Conservation (phyloP, 345 rosid species). For the Diplotaxis tenuifolia region DNA sequence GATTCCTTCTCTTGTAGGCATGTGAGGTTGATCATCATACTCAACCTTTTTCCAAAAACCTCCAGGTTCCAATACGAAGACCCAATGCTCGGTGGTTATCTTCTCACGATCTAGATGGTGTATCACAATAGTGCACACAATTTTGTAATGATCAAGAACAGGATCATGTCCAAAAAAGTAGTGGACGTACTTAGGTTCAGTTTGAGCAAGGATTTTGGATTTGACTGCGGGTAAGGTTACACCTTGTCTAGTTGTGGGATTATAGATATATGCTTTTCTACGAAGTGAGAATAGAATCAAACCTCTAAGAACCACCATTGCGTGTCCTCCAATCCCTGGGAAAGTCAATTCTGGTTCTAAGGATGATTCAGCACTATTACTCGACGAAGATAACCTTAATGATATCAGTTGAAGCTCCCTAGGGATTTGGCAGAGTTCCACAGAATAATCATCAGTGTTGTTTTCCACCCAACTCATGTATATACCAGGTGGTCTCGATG, state of each 20-base stretch:
- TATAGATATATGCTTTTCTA: no score
- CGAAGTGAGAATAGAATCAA: neutral
- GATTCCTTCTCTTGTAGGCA: neutral
- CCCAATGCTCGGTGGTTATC: neutral
- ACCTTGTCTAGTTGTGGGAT: no score
- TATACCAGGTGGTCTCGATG: neutral
- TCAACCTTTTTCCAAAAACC: neutral
- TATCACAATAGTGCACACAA: neutral
- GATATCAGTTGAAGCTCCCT: neutral
- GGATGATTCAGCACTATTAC: neutral
- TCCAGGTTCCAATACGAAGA: neutral
- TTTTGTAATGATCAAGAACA: neutral
- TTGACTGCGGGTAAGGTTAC: neutral
- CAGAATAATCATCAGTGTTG: no score
- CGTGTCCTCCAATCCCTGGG: neutral
- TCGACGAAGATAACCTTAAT: neutral
- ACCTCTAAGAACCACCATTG: neutral
- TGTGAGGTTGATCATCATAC: neutral
- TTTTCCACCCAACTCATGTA: no score
- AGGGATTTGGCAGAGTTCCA: no score
- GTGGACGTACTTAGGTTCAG: neutral
- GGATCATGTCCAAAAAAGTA: neutral
- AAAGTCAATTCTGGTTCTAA: neutral
- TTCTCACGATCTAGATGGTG: neutral
- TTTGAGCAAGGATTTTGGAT: neutral